Conservation (phyloP, 75 land plant genomes). For the Cunninghamia lanceolata region DNA sequence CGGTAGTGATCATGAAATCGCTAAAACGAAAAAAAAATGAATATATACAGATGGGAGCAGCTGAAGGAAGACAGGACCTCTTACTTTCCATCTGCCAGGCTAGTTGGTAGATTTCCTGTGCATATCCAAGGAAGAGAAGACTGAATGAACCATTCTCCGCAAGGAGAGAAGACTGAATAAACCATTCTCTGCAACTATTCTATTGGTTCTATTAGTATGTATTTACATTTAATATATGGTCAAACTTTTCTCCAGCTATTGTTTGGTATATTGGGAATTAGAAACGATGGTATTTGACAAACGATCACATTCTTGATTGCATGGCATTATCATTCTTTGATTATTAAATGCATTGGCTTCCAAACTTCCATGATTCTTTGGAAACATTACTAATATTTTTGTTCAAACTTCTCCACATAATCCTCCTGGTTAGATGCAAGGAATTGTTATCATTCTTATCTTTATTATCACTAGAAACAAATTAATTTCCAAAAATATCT, state of each 20-base stretch:
- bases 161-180: no score
- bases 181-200: no score
- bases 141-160: neutral
- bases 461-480: no score
- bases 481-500: no score
- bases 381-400: no score
- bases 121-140: neutral
- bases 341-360: neutral
- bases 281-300: no score
- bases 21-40: neutral
- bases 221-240: no score
- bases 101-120: constrained; percentile 29
- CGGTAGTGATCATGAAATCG: neutral
- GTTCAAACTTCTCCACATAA: neutral
- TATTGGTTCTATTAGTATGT: no score
- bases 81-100: constrained; percentile 56
- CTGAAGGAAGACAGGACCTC: constrained; percentile 44
- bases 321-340: neutral
- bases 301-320: neutral
- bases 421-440: neutral
- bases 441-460: neutral
- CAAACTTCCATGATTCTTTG: no score
- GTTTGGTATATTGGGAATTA: no score
- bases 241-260: no score
- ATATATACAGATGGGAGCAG: constrained; percentile 43